Evolutionary conservation across 2,329 filamentous ascomycete species (phyloP).

Genomic region (Fusarium algeriense): DNA sequence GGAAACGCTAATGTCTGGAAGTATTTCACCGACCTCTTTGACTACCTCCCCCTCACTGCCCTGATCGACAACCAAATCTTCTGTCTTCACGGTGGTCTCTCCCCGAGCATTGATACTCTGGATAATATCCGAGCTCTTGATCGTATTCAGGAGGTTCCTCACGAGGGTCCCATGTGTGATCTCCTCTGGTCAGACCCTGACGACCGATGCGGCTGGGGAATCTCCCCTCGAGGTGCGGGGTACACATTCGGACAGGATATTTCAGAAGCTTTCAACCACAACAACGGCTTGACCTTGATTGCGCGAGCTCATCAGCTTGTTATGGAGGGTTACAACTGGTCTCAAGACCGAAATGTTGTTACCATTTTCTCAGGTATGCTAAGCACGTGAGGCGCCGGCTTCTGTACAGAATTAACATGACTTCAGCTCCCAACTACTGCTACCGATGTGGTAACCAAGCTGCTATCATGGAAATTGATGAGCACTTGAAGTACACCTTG

Average conservation of each 20-base stretch:
- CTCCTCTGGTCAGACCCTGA: constrained; percentile 98
- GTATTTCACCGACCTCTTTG: constrained; percentile 98
- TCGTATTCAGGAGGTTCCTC: constrained; percentile 97
- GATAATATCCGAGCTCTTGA: constrained; percentile 96
- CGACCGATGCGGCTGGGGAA: constrained; percentile 95
- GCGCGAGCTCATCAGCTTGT: constrained; percentile 97
- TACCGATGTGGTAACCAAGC: constrained; percentile 99
- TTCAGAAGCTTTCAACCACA: constrained; percentile 98
- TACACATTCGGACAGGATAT: constrained; percentile 98
- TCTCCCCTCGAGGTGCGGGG: constrained; percentile 92
- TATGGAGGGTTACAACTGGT: constrained; percentile 99
- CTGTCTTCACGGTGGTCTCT: constrained; percentile 96
- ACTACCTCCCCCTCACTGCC: constrained; percentile 96
- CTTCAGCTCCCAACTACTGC: constrained; percentile 87
- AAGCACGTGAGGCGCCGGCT: not conserved
- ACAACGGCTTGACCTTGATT: constrained; percentile 96
- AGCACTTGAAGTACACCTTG: constrained; percentile 99
- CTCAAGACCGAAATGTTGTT: constrained; percentile 96
- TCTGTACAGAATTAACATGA: constrained; percentile 9
- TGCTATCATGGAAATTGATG: constrained; percentile 99
- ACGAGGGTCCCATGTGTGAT: constrained; percentile 98
- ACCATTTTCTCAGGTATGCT: constrained; percentile 93
- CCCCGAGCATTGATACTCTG: constrained; percentile 94
- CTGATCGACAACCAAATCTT: constrained; percentile 99
- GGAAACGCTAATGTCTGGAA: constrained; percentile 99